Percentiles rank a stretch among this genome's conserved stretches.
Evolutionary conservation across 257 asterid genomes (phyloP).

Genomic region (Nicotiana knightiana): DNA sequence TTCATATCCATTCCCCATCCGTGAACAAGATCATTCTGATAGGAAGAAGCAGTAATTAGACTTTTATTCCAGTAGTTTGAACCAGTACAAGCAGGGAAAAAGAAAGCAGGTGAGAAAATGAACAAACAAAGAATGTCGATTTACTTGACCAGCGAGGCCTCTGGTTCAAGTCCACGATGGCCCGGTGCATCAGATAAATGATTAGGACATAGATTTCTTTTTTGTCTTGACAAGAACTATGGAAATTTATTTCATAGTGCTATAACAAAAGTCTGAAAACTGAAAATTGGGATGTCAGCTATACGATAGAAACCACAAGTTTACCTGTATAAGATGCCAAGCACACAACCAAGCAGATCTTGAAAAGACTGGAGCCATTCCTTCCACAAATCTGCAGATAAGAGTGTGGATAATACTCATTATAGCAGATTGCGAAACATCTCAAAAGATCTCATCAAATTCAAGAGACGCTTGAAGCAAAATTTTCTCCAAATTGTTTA

Average conservation of each 20-base stretch:
- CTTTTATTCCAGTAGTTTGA: background rate
- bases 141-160: too few relatives aligned
- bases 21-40: conserved; percentile 96
- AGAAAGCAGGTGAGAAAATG: background rate
- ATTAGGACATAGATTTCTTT: background rate
- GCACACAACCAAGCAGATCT: conserved; percentile 95
- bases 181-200: too few relatives aligned
- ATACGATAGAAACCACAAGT: background rate
- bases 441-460: background rate
- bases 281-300: background rate
- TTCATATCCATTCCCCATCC: conserved; percentile 99
- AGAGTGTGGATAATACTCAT: background rate
- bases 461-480: background rate
- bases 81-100: background rate
- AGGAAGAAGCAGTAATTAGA: conserved; percentile 2
- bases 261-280: background rate
- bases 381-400: conserved; percentile 87
- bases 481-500: background rate
- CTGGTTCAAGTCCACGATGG: too few relatives aligned
- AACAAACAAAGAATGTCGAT: background rate
- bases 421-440: background rate
- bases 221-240: background rate
- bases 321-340: conserved; percentile 95
- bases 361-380: conserved; percentile 99
- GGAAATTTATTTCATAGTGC: background rate